A percentile compares a stretch with the other conserved stretches of the same genome.
Conservation (phyloP, 192 early-diverging fungal genomes). For the Coemansia umbellata region DNA sequence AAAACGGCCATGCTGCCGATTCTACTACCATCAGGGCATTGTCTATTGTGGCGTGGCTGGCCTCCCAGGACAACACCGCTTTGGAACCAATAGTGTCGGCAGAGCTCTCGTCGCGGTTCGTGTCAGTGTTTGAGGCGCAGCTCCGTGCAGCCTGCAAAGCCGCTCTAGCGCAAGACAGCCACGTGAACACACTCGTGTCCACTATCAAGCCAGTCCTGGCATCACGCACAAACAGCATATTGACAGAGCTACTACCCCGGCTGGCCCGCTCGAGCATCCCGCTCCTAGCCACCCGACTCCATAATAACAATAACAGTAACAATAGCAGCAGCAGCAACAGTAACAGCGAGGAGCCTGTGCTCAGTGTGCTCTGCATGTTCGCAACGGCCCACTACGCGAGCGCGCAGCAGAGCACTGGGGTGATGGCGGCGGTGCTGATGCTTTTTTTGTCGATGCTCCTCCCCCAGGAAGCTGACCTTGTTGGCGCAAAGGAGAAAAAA, state of each 20-base stretch:
- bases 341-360: not conserved
- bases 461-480: too few relatives aligned
- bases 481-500: too few relatives aligned
- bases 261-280: slow-evolving; percentile 16
- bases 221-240: too few relatives aligned
- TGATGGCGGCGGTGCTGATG: slow-evolving; percentile 31
- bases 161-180: slow-evolving; percentile 3
- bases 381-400: slow-evolving; percentile 8
- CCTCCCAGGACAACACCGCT: not conserved
- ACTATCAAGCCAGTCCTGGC: too few relatives aligned
- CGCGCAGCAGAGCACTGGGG: not conserved
- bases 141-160: not conserved
- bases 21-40: not conserved
- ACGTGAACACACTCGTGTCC: too few relatives aligned
- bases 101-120: slow-evolving; percentile 2
- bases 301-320: too few relatives aligned
- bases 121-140: not conserved
- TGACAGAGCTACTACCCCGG: too few relatives aligned
- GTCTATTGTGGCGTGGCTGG: slow-evolving; percentile 2
- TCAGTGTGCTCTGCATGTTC: slow-evolving; percentile 9
- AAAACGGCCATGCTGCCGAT: not conserved
- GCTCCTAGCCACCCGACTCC: slow-evolving; percentile 8
- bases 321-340: not conserved
- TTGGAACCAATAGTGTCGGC: not conserved
- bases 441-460: slow-evolving; percentile 32